A percentile compares a stretch with the other conserved stretches of the same genome.
These are phyloP conservation scores for Vanrija pseudolonga DNA, from an alignment of 1,284 basidiomycete species.

Conservation along the genomic window DNA sequence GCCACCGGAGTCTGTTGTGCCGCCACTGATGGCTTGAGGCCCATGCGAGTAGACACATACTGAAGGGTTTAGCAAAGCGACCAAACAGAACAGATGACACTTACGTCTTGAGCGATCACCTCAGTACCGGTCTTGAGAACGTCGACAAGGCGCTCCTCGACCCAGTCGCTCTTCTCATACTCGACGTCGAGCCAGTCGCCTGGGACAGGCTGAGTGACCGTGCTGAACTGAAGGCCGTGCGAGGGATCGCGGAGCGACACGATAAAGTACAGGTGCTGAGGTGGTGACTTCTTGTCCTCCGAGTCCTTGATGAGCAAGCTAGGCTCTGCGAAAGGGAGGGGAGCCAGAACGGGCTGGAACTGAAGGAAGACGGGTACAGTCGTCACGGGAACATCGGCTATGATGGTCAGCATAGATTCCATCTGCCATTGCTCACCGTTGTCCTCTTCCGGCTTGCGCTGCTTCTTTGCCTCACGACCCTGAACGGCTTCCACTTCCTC, in stretches of 20 bases:
- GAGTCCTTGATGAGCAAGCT: constrained; percentile 21
- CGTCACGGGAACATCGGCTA: constrained; percentile 62
- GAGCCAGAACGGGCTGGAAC: constrained; percentile 77
- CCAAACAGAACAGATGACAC: constrained; percentile 8
- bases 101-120: constrained; percentile 73
- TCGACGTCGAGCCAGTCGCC: constrained; percentile 76
- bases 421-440: constrained; percentile 16
- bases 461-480: constrained; percentile 32
- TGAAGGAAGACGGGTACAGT: constrained; percentile 90
- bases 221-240: constrained; percentile 70
- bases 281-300: constrained; percentile 14
- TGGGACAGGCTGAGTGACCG: constrained; percentile 75
- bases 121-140: constrained; percentile 74
- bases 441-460: constrained; percentile 7
- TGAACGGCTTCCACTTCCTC: constrained; percentile 30
- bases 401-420: not conserved
- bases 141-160: constrained; percentile 87
- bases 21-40: constrained; percentile 33
- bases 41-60: constrained; percentile 49
- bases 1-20: not conserved
- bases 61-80: constrained; percentile 14
- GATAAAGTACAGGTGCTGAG: constrained; percentile 74
- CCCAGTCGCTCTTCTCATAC: constrained; percentile 86
- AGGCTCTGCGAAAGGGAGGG: constrained; percentile 53
- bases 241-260: constrained; percentile 75